Percentiles rank a stretch among this genome's conserved stretches.
Conservation (phyloP, 306 rosid species). For the Mimosa bimucronata region DNA sequence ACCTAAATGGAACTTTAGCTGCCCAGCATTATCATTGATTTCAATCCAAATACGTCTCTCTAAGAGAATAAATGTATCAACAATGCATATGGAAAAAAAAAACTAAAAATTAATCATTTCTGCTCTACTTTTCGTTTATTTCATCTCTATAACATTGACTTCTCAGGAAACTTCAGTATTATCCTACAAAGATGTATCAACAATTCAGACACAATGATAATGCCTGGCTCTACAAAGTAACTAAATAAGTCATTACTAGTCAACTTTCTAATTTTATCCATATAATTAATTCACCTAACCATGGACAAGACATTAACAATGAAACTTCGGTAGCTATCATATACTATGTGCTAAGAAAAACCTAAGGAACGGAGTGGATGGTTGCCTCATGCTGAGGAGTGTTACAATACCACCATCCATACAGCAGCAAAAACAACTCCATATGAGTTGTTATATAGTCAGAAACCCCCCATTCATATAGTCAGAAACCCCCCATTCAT, state of each 20-base stretch:
- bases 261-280: slow-evolving; percentile 31
- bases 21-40: slow-evolving; percentile 1
- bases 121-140: neutral
- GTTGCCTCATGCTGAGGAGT: too few species aligned
- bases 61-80: neutral
- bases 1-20: slow-evolving; percentile 3
- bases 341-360: too few species aligned
- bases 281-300: slow-evolving; percentile 27
- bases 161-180: neutral
- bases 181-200: neutral
- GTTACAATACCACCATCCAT: too few species aligned
- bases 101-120: slow-evolving; percentile 1
- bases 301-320: neutral
- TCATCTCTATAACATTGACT: neutral
- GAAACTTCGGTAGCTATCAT: slow-evolving; percentile 16
- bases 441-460: too few species aligned
- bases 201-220: neutral
- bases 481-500: too few species aligned
- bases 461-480: too few species aligned
- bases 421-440: too few species aligned
- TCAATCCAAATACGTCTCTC: neutral
- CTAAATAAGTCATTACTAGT: slow-evolving; percentile 21
- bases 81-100: neutral
- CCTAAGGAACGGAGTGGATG: too few species aligned
- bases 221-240: neutral